Percentiles rank a stretch among this genome's conserved stretches.
phyloP scores from a whole-genome alignment of 1,284 basidiomycete species.

The Austroboletus niveus region DNA sequence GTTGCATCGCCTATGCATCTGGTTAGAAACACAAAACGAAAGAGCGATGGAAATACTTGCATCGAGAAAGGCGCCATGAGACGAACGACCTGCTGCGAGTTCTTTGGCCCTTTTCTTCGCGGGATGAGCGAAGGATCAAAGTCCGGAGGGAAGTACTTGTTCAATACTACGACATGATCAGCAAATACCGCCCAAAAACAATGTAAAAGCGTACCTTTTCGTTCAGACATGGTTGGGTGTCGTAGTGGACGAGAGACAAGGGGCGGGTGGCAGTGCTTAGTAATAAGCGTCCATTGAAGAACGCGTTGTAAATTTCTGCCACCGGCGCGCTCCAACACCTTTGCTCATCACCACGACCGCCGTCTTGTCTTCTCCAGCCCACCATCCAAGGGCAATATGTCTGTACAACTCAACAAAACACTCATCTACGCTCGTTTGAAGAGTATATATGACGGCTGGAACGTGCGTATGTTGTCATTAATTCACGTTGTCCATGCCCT shows the following conservation, averaged over 20 bases:
- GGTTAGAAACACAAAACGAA: conserved; percentile 1
- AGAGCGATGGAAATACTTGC: conserved; percentile 41
- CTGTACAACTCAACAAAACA: conserved; percentile 55
- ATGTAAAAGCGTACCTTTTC: conserved; percentile 60
- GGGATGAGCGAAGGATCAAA: conserved; percentile 98
- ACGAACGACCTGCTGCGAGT: conserved; percentile 94
- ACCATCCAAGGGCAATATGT: conserved; percentile 27
- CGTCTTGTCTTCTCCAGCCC: conserved; percentile 1
- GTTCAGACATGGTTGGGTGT: conserved; percentile 90
- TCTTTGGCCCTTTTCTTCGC: conserved; percentile 83
- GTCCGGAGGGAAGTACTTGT: conserved; percentile 92
- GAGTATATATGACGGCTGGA: conserved; percentile 72
- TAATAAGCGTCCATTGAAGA: conserved; percentile 20
- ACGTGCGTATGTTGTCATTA: conserved; percentile 46
- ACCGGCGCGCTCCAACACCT: conserved; percentile 20
- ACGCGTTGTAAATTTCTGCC: conserved; percentile 34
- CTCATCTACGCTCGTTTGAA: conserved; percentile 68
- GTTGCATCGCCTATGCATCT: conserved; percentile 72
- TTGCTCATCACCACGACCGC: conserved; percentile 2
- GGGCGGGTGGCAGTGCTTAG: conserved; percentile 21
- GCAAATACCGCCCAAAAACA: not conserved
- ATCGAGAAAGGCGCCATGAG: conserved; percentile 99
- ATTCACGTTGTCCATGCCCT: conserved; percentile 1
- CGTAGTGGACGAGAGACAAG: conserved; percentile 23
- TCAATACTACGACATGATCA: conserved; percentile 59